Conservation (phyloP, 345 rosid genomes). For the Lepidium sativum region DNA sequence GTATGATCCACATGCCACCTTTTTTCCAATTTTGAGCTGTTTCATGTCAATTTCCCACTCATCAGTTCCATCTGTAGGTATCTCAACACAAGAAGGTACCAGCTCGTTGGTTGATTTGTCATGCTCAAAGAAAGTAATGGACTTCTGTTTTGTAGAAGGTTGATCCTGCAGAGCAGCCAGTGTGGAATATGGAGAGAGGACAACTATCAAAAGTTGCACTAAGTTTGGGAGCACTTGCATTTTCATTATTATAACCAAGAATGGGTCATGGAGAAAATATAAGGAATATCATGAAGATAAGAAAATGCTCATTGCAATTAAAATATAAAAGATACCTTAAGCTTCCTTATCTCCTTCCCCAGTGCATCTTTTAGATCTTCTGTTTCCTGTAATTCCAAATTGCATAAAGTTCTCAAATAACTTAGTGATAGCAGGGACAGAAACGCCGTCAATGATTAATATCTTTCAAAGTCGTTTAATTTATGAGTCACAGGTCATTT, state of each 20-base stretch:
- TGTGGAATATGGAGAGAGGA: slow-evolving; percentile 25
- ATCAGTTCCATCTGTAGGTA: slow-evolving; percentile 90
- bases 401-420: slow-evolving; percentile 7
- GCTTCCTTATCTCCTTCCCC: slow-evolving; percentile 60
- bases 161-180: slow-evolving; percentile 56
- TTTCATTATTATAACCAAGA: not conserved
- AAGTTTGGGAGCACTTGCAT: slow-evolving; percentile 4
- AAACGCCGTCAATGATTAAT: not conserved
- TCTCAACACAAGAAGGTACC: slow-evolving; percentile 54
- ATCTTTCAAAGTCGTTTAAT: not conserved
- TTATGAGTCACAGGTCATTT: not conserved
- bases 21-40: slow-evolving; percentile 62
- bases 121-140: slow-evolving; percentile 36
- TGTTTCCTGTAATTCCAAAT: slow-evolving; percentile 47
- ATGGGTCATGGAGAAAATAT: not conserved
- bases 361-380: slow-evolving; percentile 60
- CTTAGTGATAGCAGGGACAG: slow-evolving; percentile 7
- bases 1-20: slow-evolving; percentile 79
- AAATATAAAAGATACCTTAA: slow-evolving; percentile 48
- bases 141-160: slow-evolving; percentile 33
- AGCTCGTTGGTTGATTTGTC: slow-evolving; percentile 34
- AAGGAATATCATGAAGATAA: not conserved
- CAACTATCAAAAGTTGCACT: not conserved
- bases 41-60: slow-evolving; percentile 89
- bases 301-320: not conserved